A percentile compares a stretch with the other conserved stretches of the same genome.
Evolutionary conservation across 2,329 filamentous ascomycete genomes (phyloP).

Genomic region (Grosmannia clavigera): DNA sequence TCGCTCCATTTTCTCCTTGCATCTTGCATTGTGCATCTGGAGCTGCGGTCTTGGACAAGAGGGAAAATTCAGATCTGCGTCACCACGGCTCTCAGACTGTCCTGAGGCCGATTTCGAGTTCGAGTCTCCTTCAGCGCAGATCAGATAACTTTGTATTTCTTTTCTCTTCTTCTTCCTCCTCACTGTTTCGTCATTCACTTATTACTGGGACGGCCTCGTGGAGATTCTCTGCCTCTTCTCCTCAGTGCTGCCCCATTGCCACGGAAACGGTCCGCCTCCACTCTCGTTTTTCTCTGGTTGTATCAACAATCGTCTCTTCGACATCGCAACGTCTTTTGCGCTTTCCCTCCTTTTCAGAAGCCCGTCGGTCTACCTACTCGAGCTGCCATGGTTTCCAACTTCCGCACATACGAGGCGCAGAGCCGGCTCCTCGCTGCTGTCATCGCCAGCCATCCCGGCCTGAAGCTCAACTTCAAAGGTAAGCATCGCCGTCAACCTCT

Average conservation of each 20-base stretch:
- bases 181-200: background rate
- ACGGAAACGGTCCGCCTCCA: background rate
- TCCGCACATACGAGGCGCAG: constrained; percentile 47
- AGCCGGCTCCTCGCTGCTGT: constrained; percentile 49
- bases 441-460: constrained; percentile 40
- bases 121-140: background rate
- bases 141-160: background rate
- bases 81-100: background rate
- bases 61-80: background rate
- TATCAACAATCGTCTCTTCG: background rate
- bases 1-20: background rate
- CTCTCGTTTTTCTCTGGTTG: background rate
- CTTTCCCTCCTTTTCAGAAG: background rate
- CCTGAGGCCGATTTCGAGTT: background rate
- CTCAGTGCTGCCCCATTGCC: background rate
- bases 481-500: constrained; percentile 18
- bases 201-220: background rate
- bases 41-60: background rate
- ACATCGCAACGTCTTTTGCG: too few relatives aligned
- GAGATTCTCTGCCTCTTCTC: background rate
- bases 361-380: background rate
- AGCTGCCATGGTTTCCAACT: constrained; percentile 37
- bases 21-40: background rate
- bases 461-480: constrained; percentile 52
- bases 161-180: background rate